Base-by-base conservation (phyloP, 768 basidiomycete species). In the Tylopilus balloui region DNA sequence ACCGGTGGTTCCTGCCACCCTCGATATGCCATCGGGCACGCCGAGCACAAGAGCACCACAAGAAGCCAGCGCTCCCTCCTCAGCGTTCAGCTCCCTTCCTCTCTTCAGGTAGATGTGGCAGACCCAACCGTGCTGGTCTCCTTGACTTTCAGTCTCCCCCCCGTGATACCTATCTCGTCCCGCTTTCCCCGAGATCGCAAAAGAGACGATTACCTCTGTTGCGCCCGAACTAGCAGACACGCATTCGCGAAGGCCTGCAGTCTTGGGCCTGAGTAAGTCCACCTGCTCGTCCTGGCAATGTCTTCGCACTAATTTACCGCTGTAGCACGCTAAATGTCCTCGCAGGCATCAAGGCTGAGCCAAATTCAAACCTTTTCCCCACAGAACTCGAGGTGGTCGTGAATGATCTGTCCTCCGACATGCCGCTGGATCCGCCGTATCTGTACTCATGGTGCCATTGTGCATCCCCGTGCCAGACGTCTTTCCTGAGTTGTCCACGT, bases 391-490 rank as follows among this genome's bases (percentile, higher is more conserved):
- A 59, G 0, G 59, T 61, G 6, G 47, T 58, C 9, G 34, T 68
- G 38, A 58, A 69, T 9, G 57, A 69, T 27, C 19, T 68, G n/a
- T 67, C 66, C 0, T 62, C 56, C 10, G 67, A 67, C 13, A 52
- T 66, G 55, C 66, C 66, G n/a, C 48, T 2, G 67, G 66, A 7
- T 54, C 62, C 12, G 56, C 55, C 3, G 29, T 66, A 0, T 52
- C 56, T 2, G 23, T 91, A 5, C 88, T 89, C 19, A 78, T 91
- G 15, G 72, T 89, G 12, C 83, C 81, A 2, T 67, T 92, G 56
- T 73, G 78, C 35, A 73, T 92, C 12, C 88, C 89, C 2, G 83
- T 84, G 2, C 80, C 86, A 0, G 75, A 78, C 2, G 79, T 86
- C 0, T 90, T 89, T 68, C 68, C 79, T 9, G 66, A 80, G 27